A percentile compares a stretch with the other conserved stretches of the same genome.
Evolutionary conservation across 2,329 filamentous ascomycete genomes (phyloP).

Genomic region (Fusarium illudens): DNA sequence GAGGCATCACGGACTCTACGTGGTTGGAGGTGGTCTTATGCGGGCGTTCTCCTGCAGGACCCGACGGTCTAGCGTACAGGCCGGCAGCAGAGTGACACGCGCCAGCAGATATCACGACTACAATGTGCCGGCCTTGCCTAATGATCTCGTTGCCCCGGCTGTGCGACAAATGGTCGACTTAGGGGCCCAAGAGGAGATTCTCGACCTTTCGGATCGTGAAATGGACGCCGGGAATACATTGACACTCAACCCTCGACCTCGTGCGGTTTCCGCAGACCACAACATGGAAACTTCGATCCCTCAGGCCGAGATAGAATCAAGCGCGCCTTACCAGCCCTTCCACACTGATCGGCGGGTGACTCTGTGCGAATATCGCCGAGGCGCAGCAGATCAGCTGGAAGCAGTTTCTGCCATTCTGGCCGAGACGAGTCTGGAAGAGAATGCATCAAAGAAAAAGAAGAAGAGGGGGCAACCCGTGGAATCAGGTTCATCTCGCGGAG

Average conservation of each 20-base stretch:
- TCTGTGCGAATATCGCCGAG: constrained; percentile 70
- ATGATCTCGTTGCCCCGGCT: constrained; percentile 64
- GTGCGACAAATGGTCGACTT: constrained; percentile 62
- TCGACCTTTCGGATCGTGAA: constrained; percentile 62
- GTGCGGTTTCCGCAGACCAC: constrained; percentile 49
- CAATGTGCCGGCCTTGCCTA: constrained; percentile 69
- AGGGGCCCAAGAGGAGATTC: constrained; percentile 62
- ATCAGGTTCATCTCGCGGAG: constrained; percentile 22
- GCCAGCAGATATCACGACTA: constrained; percentile 71
- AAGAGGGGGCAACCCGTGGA: constrained; percentile 44
- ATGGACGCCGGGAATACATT: constrained; percentile 64
- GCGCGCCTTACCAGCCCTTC: constrained; percentile 94
- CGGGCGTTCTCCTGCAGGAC: constrained; percentile 70
- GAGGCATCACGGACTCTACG: constrained; percentile 69
- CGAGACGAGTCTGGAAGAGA: constrained; percentile 53
- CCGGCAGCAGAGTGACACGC: constrained; percentile 62
- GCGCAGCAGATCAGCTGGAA: constrained; percentile 46
- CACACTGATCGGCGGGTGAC: constrained; percentile 87
- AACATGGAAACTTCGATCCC: constrained; percentile 71
- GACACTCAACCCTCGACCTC: constrained; percentile 56
- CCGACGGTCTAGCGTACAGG: constrained; percentile 62
- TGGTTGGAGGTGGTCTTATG: constrained; percentile 71
- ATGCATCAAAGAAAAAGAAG: constrained; percentile 49
- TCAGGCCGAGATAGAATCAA: constrained; percentile 91
- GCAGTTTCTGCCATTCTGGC: constrained; percentile 52